Evolutionary conservation across 306 rosid genomes (phyloP).

Genomic region (Alnus rubra): DNA sequence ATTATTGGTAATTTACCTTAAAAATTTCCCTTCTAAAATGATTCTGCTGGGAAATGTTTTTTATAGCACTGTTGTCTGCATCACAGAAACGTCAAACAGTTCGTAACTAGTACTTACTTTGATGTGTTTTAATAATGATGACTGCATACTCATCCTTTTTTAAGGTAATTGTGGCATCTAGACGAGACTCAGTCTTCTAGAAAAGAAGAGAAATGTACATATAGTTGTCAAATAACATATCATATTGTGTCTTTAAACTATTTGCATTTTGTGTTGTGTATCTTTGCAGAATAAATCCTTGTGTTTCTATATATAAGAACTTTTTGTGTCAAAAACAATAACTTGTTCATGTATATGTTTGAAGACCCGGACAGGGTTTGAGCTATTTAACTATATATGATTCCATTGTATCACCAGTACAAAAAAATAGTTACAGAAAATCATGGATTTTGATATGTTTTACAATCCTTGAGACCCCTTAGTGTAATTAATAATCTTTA

Average conservation of each 20-base stretch:
- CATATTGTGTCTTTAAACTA: not conserved
- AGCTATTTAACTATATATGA: not conserved
- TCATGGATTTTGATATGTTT: not conserved
- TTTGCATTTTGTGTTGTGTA: not conserved
- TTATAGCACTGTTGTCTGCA: not conserved
- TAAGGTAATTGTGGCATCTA: not conserved
- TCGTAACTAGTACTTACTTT: not conserved
- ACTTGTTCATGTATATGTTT: not conserved
- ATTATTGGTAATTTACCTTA: slow-evolving; percentile 8
- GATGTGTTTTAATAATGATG: not conserved
- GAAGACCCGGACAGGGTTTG: not conserved
- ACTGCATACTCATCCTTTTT: not conserved
- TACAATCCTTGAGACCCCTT: not conserved
- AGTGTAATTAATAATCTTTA: not conserved
- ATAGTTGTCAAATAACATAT: not conserved
- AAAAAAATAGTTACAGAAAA: too few relatives aligned
- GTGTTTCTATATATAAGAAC: not conserved
- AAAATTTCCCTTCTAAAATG: slow-evolving; percentile 4
- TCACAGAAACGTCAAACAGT: not conserved
- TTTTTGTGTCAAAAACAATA: not conserved
- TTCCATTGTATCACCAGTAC: not conserved
- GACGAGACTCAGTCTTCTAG: not conserved
- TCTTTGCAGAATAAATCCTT: not conserved
- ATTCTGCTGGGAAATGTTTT: slow-evolving; percentile 1
- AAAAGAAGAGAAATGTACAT: not conserved